Conservation (phyloP, 129 eudicot species). For the Sambucus nigra region DNA sequence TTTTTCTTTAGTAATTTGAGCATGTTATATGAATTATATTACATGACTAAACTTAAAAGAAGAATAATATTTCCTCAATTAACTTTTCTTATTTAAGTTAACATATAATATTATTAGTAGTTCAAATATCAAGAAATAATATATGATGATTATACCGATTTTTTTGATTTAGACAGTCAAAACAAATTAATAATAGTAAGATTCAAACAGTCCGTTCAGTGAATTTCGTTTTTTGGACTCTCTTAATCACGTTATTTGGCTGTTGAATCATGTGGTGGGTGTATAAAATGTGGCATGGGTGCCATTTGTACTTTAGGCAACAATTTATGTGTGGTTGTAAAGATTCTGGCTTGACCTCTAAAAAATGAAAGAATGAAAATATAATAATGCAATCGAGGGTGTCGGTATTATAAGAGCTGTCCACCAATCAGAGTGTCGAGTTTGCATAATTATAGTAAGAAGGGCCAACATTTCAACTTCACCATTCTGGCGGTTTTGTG, state of each 20-base stretch:
- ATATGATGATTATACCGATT: too few species aligned
- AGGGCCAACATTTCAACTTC: neutral
- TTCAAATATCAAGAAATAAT: too few species aligned
- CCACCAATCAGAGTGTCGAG: neutral
- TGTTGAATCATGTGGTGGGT: neutral
- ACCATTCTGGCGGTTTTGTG: neutral
- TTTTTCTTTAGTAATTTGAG: too few species aligned
- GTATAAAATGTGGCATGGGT: neutral
- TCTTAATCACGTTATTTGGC: neutral
- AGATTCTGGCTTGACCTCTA: neutral
- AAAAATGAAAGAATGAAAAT: neutral
- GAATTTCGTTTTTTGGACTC: neutral
- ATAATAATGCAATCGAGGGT: too few species aligned
- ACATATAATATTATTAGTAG: too few species aligned
- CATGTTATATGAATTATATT: too few species aligned
- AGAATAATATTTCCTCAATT: too few species aligned
- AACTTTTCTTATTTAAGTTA: too few species aligned
- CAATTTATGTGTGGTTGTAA: neutral
- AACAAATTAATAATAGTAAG: too few species aligned
- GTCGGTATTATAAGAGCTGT: neutral
- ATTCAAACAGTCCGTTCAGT: neutral
- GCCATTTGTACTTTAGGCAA: neutral
- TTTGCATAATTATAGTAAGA: neutral
- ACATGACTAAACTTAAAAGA: too few species aligned
- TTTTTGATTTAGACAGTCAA: too few species aligned